These are phyloP conservation scores for Yarrowia osloensis DNA, from an alignment of 805 yeast species.

Conservation along the genomic window DNA sequence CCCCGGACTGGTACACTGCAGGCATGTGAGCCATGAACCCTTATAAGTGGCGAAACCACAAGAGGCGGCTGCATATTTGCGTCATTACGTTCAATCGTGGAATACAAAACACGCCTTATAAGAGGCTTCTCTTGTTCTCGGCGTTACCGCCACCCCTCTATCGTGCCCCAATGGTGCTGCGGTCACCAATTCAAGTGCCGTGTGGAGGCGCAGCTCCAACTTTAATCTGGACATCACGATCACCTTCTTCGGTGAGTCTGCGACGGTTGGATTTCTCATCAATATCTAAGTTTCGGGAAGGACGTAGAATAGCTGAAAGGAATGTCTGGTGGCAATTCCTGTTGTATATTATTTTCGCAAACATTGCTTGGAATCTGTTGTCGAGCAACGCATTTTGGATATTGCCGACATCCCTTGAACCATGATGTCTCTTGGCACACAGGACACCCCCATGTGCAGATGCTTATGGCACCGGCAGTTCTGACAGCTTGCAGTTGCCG, in stretches of 20 bases:
- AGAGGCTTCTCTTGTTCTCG: background rate
- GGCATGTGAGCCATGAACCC: background rate
- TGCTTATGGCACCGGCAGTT: background rate
- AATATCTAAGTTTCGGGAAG: background rate
- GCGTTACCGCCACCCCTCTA: background rate
- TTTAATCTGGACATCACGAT: background rate
- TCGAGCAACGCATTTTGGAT: background rate
- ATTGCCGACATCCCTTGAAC: background rate
- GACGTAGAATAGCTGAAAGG: background rate
- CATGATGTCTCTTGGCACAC: background rate
- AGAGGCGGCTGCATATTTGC: background rate
- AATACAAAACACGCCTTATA: background rate
- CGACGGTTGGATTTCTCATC: background rate
- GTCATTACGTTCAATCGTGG: background rate
- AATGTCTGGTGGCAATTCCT: too few relatives aligned
- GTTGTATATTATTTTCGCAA: too few relatives aligned
- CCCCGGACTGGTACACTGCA: slow-evolving; percentile 17
- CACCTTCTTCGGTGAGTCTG: background rate
- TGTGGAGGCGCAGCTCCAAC: slow-evolving; percentile 29
- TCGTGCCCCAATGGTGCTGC: background rate
- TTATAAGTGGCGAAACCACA: background rate
- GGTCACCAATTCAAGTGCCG: slow-evolving; percentile 2
- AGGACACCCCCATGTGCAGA: background rate
- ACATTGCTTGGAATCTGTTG: too few relatives aligned
- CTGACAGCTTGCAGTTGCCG: background rate